Conservation (phyloP, 176 grass and related monocot species). For the Eleusine coracana region DNA sequence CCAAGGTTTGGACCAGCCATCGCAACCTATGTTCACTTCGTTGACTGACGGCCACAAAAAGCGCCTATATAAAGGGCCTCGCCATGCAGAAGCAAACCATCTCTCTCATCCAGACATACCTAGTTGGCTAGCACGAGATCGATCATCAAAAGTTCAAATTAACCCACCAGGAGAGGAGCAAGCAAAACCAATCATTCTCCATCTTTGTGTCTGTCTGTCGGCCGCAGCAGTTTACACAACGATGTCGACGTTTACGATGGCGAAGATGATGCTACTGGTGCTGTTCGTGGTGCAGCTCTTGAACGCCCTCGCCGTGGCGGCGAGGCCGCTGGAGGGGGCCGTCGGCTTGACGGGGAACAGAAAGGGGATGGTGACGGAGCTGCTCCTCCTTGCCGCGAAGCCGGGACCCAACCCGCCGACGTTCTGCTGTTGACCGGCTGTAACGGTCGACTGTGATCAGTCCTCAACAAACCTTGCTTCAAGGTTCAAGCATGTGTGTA, state of each 20-base stretch:
- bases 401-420: background rate
- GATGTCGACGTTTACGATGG: background rate
- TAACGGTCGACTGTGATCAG: too few species aligned
- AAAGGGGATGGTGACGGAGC: conserved; percentile 16
- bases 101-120: background rate
- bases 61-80: background rate
- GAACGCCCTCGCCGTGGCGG: background rate
- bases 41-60: background rate
- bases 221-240: background rate
- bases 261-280: background rate
- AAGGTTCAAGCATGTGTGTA: too few species aligned
- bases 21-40: background rate
- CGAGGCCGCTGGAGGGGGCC: conserved; percentile 31
- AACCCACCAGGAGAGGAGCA: background rate
- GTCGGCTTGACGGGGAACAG: background rate
- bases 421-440: background rate
- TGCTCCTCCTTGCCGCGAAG: conserved; percentile 2
- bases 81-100: background rate
- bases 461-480: too few species aligned
- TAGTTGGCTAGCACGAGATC: background rate
- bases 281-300: background rate
- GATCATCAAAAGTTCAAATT: background rate
- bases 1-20: background rate
- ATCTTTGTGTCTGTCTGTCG: too few species aligned
- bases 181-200: background rate